These are phyloP conservation scores for Moesziomyces globuligerus DNA, from an alignment of 1,284 basidiomycete genomes.

Conservation along the genomic window DNA sequence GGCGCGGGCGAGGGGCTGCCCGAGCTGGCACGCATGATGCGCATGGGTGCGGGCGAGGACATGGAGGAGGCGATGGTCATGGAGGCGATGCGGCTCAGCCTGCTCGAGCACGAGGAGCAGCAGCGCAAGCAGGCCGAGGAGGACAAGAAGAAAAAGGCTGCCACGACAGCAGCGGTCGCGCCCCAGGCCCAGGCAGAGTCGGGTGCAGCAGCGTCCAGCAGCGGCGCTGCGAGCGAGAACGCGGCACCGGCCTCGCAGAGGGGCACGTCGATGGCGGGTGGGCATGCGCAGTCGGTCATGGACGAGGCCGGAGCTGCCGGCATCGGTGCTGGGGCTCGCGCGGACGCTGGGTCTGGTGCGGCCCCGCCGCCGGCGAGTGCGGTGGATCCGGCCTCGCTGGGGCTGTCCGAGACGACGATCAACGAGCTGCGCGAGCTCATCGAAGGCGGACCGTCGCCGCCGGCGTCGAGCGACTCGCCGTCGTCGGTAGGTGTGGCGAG, in stretches of 20 bases:
- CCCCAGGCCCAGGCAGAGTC: constrained; percentile 3
- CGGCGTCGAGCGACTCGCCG: constrained; percentile 21
- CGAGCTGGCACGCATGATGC: constrained; percentile 85
- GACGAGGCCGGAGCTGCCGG: constrained; percentile 25
- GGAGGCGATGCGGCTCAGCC: constrained; percentile 96
- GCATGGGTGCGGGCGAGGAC: constrained; percentile 81
- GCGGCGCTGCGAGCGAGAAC: background rate
- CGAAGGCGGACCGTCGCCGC: constrained; percentile 38
- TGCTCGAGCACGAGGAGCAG: constrained; percentile 81
- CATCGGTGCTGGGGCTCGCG: constrained; percentile 3
- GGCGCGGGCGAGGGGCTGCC: constrained; percentile 26
- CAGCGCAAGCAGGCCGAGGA: constrained; percentile 66
- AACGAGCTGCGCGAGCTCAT: constrained; percentile 58
- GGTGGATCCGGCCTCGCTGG: constrained; percentile 35
- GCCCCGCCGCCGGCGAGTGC: constrained; percentile 7
- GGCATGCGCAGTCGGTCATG: constrained; percentile 24
- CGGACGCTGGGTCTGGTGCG: constrained; percentile 1
- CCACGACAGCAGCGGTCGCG: constrained; percentile 1
- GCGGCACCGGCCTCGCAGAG: constrained; percentile 2
- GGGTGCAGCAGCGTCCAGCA: constrained; percentile 13
- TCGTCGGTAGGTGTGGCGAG: constrained; percentile 8
- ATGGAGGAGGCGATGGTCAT: constrained; percentile 97
- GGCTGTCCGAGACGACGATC: constrained; percentile 49
- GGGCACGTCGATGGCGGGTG: background rate
- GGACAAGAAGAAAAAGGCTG: constrained; percentile 41